These are phyloP conservation scores for Penicillium samsonianum DNA, from an alignment of 495 filamentous ascomycete genomes.

Conservation along the genomic window DNA sequence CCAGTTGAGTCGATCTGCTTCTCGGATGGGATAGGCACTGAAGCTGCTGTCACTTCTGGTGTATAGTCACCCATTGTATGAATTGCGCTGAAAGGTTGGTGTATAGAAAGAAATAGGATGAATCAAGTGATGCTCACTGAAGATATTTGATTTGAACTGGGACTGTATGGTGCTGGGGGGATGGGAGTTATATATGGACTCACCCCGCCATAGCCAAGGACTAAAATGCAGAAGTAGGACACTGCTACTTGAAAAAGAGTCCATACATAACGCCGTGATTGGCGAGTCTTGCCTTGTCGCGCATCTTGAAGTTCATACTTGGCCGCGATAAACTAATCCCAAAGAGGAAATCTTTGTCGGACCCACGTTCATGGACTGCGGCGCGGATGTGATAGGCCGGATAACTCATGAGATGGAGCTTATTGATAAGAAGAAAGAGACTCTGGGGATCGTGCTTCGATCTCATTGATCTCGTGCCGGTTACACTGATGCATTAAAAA, in stretches of 20 bases:
- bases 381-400: slow-evolving; percentile 2
- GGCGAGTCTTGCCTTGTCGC: slow-evolving; percentile 4
- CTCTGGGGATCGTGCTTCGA: background rate
- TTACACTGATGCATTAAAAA: background rate
- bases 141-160: background rate
- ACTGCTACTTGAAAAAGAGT: background rate
- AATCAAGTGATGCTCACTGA: background rate
- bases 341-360: slow-evolving; percentile 37
- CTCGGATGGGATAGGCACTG: background rate
- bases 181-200: slow-evolving; percentile 3
- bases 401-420: background rate
- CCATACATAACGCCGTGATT: slow-evolving; percentile 6
- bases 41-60: slow-evolving; percentile 5
- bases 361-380: slow-evolving; percentile 18
- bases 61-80: slow-evolving; percentile 30
- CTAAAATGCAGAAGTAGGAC: background rate
- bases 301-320: slow-evolving; percentile 10
- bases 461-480: background rate
- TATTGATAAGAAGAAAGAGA: slow-evolving; percentile 6
- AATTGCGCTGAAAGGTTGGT: background rate
- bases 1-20: background rate
- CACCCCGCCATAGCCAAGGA: background rate
- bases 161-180: background rate
- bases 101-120: background rate
- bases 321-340: slow-evolving; percentile 20